phyloP scores from a whole-genome alignment of 352 stramenopile genomes.

The Globisporangium abappressorium region DNA sequence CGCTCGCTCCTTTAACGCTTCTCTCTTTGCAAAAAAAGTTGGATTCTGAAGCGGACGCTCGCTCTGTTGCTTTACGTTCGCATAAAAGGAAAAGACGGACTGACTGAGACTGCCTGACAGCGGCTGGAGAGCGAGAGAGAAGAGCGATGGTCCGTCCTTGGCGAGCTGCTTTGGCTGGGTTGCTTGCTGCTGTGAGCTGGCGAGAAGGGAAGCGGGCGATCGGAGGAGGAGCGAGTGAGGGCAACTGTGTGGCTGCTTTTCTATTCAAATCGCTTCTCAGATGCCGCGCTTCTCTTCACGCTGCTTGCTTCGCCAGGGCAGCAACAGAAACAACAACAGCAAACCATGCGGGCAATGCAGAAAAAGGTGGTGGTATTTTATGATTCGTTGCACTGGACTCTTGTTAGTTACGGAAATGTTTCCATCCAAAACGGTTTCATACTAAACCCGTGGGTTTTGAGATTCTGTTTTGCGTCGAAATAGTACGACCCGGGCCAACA shows the following conservation, averaged over 20 bases:
- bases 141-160: slow-evolving; percentile 1
- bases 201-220: neutral
- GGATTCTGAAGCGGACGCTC: slow-evolving; percentile 9
- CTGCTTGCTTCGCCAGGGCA: neutral
- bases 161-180: no score
- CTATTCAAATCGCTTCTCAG: slow-evolving; percentile 21
- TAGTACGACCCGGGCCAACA: neutral
- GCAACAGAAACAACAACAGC: neutral
- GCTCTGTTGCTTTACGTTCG: neutral
- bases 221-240: neutral
- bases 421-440: neutral
- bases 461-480: neutral
- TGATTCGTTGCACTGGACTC: slow-evolving; percentile 1
- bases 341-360: neutral
- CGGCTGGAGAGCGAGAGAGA: no score
- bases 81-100: neutral
- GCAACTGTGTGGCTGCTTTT: slow-evolving; percentile 7
- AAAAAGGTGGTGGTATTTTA: neutral
- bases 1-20: neutral
- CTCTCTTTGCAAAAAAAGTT: slow-evolving; percentile 6
- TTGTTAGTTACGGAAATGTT: neutral
- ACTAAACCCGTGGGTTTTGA: neutral
- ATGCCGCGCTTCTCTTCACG: slow-evolving; percentile 10
- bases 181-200: neutral
- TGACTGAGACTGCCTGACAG: neutral